A percentile compares a stretch with the other conserved stretches of the same genome.
Conservation (phyloP, 176 grass and related monocot species). For the Phragmites australis region DNA sequence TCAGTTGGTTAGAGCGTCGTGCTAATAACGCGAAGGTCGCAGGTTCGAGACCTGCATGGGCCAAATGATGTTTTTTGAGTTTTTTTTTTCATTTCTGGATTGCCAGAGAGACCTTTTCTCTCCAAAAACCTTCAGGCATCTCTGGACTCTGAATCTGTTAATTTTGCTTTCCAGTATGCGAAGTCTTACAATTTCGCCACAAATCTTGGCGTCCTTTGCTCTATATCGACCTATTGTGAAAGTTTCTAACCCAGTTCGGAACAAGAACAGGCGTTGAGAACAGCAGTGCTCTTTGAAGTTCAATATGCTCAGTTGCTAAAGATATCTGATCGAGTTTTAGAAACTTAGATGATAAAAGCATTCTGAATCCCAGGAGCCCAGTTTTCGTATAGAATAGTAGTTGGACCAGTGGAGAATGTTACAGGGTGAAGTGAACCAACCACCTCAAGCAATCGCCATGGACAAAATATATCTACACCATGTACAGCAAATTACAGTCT, state of each 20-base stretch:
- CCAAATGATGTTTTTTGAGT: no score
- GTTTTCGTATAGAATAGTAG: conserved; percentile 33
- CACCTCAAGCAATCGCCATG: conserved; percentile 41
- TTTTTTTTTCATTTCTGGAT: not conserved
- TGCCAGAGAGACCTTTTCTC: no score
- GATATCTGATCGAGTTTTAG: not conserved
- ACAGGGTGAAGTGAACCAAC: conserved; percentile 46
- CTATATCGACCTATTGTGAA: no score
- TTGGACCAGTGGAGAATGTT: conserved; percentile 37
- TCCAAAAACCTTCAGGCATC: not conserved
- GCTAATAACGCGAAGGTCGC: conserved; percentile 94
- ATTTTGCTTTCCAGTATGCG: not conserved
- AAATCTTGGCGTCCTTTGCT: no score
- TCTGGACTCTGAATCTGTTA: not conserved
- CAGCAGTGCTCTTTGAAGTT: not conserved
- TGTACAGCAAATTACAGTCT: conserved; percentile 54
- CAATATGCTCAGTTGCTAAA: not conserved
- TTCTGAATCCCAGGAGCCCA: conserved; percentile 4
- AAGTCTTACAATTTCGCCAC: no score
- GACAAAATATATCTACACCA: conserved; percentile 74
- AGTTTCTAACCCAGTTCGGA: not conserved
- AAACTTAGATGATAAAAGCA: not conserved
- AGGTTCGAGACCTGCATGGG: conserved; percentile 63
- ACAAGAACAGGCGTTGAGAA: not conserved
- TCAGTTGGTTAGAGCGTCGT: conserved; percentile 88